These are phyloP conservation scores for Emmonsiellopsis sp. DNA, from an alignment of 2,329 filamentous ascomycete species.

Conservation along the genomic window DNA sequence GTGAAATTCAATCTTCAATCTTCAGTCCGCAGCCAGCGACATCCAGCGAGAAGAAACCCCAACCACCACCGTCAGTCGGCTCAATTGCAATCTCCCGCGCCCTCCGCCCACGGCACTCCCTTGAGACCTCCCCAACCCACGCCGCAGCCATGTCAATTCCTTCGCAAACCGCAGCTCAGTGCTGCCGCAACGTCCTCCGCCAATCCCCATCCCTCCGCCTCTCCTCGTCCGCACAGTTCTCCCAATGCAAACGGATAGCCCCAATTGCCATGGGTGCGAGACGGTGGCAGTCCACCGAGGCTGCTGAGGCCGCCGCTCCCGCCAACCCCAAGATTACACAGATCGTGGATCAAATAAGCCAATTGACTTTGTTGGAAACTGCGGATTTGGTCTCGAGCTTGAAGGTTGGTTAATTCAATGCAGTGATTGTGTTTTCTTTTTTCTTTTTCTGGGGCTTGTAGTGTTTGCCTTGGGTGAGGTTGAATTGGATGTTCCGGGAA, in stretches of 20 bases:
- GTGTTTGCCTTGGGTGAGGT: neutral
- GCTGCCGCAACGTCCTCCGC: constrained; percentile 35
- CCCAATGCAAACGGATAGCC: constrained; percentile 24
- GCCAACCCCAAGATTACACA: constrained; percentile 82
- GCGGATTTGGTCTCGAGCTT: constrained; percentile 89
- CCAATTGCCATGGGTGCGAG: constrained; percentile 37
- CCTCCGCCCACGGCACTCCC: neutral
- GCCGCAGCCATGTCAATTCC: constrained; percentile 30
- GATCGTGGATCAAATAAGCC: constrained; percentile 98
- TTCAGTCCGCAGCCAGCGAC: neutral
- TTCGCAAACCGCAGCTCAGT: constrained; percentile 32
- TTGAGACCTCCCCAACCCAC: neutral
- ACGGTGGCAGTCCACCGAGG: constrained; percentile 84
- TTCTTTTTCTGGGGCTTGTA: neutral
- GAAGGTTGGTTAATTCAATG: constrained; percentile 55
- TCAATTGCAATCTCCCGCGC: neutral
- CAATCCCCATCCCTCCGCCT: constrained; percentile 32
- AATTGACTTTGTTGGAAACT: constrained; percentile 95
- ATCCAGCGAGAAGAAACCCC: neutral
- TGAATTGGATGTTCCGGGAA: neutral
- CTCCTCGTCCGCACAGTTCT: constrained; percentile 30
- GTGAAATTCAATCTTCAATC: neutral
- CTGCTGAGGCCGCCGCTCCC: constrained; percentile 41
- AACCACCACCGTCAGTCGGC: neutral
- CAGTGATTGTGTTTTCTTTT: neutral